Conservation (phyloP, 1,139 yeast genomes). For the Candida tropicalis region DNA sequence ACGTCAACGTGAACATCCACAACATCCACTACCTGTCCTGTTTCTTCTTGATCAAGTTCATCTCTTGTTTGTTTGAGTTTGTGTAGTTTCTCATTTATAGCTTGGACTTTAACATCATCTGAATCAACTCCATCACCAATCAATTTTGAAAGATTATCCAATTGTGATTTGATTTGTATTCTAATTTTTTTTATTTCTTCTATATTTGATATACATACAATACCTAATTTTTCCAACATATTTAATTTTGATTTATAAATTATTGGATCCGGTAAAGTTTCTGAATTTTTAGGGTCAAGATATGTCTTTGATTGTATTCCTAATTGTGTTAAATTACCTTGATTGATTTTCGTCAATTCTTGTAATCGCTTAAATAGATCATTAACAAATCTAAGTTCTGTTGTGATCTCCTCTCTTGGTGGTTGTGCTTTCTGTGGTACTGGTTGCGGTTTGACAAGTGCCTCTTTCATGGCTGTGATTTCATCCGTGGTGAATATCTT, state of each 20-base stretch:
- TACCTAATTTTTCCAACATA: conserved; percentile 45
- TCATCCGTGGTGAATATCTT: conserved; percentile 51
- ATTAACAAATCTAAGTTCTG: conserved; percentile 44
- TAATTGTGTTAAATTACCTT: conserved; percentile 44
- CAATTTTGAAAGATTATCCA: conserved; percentile 43
- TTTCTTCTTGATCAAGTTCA: too few relatives aligned
- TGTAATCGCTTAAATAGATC: conserved; percentile 33
- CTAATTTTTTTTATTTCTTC: conserved; percentile 43
- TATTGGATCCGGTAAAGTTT: conserved; percentile 54
- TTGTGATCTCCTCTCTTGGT: conserved; percentile 22
- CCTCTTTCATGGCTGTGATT: conserved; percentile 44
- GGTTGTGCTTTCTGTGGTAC: conserved; percentile 9
- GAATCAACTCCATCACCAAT: conserved; percentile 46
- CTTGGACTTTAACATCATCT: conserved; percentile 45
- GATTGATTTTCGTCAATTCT: conserved; percentile 33
- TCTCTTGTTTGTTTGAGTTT: conserved; percentile 42
- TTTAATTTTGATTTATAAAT: conserved; percentile 50
- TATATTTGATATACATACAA: conserved; percentile 36
- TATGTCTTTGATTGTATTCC: conserved; percentile 47
- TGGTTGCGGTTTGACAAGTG: conserved; percentile 16
- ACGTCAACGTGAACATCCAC: too few relatives aligned
- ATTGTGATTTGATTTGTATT: conserved; percentile 39
- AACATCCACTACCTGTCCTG: too few relatives aligned
- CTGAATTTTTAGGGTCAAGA: conserved; percentile 45
- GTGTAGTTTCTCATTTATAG: conserved; percentile 42